Evolutionary conservation across 31 red algal species (phyloP).

Genomic region (Asparagopsis taxiformis): DNA sequence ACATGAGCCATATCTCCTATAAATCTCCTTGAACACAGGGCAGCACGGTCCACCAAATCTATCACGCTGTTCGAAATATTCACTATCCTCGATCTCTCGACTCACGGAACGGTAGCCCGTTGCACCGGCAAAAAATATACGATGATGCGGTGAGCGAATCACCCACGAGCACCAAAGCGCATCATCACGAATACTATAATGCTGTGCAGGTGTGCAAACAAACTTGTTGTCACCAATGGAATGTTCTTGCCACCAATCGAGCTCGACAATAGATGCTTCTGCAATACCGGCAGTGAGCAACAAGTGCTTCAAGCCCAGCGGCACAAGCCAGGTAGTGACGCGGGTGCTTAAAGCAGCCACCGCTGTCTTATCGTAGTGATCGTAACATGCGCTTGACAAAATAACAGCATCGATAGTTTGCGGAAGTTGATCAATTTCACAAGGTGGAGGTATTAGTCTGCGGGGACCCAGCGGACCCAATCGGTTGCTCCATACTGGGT

Average conservation of each 20-base stretch:
- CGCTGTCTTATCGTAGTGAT: conserved; percentile 55
- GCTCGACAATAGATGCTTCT: conserved; percentile 31
- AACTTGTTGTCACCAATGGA: conserved; percentile 13
- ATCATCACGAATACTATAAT: conserved; percentile 43
- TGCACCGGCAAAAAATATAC: conserved; percentile 51
- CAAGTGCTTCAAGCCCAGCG: conserved; percentile 31
- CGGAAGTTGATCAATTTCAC: conserved; percentile 38
- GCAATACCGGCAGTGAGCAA: conserved; percentile 22
- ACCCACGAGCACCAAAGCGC: conserved; percentile 63
- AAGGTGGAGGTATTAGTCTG: conserved; percentile 38
- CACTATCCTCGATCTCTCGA: conserved; percentile 32
- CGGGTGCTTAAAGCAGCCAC: conserved; percentile 8
- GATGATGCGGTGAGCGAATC: conserved; percentile 30
- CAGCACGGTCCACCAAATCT: conserved; percentile 25
- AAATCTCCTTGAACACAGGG: conserved; percentile 50
- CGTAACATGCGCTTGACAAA: conserved; percentile 29
- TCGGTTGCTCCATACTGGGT: conserved; percentile 41
- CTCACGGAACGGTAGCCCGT: conserved; percentile 57
- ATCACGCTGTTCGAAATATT: conserved; percentile 9
- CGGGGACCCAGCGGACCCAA: conserved; percentile 49
- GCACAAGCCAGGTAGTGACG: conserved; percentile 31
- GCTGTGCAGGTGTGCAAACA: conserved; percentile 56
- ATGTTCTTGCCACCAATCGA: conserved; percentile 65
- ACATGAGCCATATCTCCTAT: conserved; percentile 29
- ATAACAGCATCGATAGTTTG: conserved; percentile 41